Base-by-base conservation (phyloP, 2,329 filamentous ascomycete species). In the Pseudogymnoascus sp. region DNA sequence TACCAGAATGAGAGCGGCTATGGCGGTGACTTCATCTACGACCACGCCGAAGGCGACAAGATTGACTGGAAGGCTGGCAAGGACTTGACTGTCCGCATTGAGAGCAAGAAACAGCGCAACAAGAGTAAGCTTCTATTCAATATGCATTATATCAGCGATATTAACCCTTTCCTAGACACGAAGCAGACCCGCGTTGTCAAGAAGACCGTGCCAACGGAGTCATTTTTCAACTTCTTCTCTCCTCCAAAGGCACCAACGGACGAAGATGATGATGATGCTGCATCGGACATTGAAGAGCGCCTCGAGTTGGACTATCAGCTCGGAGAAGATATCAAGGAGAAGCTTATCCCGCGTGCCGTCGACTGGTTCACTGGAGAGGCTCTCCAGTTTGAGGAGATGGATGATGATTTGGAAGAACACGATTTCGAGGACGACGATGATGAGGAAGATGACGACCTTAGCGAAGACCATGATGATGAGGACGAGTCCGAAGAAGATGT, bases 291-390 rank as follows among this genome's bases (percentile, higher is more conserved):
- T 61, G 94, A 99, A 81, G 92, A 96, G 78, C 92, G 94, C 67
- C 85, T 99, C 63, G 94, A 99, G 81, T 87, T 99, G 61, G 94
- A 99, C 79, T 99, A 97, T 78, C 93, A 97, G 79, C 87, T 99
- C 49, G 94, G 94, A 68, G 94, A 99, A 81, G 94, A 99, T 74
- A 97, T 99, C 80, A 99, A 99, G 82, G 94, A 99, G 84, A 99
- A 99, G 82, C 84, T 99, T 68, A 99, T 99, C 70, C 94, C 94
- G 67, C 92, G 93, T 69, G 94, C 95, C 63, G 94, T 99, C 71
- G 94, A 99, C 78, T 99, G 94, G 94, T 99, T 99, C 77, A 99
- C 94, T 61, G 94, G 94, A 63, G 94, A 99, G 80, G 94, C 94
- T 69, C 87, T 99, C 67, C 92, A 94, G 70, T 99, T 91, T 71